Conservation (phyloP, 2,329 filamentous ascomycete species). For the Diaporthe ilicicola region DNA sequence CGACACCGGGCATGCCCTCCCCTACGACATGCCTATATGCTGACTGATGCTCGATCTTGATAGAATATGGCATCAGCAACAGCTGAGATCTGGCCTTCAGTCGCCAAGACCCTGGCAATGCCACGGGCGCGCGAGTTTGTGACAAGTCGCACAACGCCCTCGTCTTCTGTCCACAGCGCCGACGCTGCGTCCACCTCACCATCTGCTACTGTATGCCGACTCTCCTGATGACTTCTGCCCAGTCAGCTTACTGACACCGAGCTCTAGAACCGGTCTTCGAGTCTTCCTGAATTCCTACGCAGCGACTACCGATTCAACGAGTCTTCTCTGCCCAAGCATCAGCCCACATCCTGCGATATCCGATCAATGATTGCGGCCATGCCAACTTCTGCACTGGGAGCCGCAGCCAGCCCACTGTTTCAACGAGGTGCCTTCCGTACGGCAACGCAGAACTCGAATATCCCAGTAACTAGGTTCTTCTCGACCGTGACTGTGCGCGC, state of each 20-base stretch:
- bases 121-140: constrained; percentile 42
- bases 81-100: constrained; percentile 52
- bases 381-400: constrained; percentile 41
- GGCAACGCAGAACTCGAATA: neutral
- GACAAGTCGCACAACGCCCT: neutral
- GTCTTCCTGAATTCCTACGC: constrained; percentile 26
- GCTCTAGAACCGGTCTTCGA: constrained; percentile 19
- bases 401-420: constrained; percentile 40
- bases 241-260: constrained; percentile 14
- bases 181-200: neutral
- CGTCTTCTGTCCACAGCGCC: neutral
- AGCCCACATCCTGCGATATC: constrained; percentile 42
- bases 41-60: neutral
- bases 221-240: neutral
- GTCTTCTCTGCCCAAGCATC: constrained; percentile 27
- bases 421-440: constrained; percentile 10
- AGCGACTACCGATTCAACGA: neutral
- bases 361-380: constrained; percentile 43
- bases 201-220: neutral
- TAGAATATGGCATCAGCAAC: constrained; percentile 54
- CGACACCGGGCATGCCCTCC: neutral
- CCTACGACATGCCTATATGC: neutral
- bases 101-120: constrained; percentile 47
- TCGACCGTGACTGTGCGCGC: constrained; percentile 18
- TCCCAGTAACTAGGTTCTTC: constrained; percentile 11